phyloP scores from a whole-genome alignment of 164 flowering plant species.

The Vitis cinerea region DNA sequence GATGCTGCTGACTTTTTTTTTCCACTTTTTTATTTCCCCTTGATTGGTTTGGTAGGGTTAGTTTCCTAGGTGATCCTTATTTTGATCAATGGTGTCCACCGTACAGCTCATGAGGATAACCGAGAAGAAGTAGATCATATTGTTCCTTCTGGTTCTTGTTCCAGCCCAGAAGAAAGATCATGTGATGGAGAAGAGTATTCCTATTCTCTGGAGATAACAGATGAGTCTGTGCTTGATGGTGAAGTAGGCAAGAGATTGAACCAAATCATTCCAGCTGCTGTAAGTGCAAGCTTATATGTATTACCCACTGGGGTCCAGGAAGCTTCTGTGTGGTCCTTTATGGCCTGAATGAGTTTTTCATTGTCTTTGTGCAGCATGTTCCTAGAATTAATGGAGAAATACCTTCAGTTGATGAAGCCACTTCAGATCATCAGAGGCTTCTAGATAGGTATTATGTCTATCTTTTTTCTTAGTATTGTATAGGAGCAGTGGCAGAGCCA shows the following conservation, averaged over 20 bases:
- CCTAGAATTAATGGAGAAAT: slow-evolving; percentile 96
- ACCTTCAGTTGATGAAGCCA: slow-evolving; percentile 91
- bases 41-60: neutral
- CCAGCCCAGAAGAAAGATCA: slow-evolving; percentile 55
- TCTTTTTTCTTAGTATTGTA: neutral
- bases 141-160: slow-evolving; percentile 51
- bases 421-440: slow-evolving; percentile 91
- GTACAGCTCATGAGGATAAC: slow-evolving; percentile 44
- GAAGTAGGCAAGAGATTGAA: slow-evolving; percentile 79
- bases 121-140: slow-evolving; percentile 47
- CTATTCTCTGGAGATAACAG: slow-evolving; percentile 47
- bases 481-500: neutral
- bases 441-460: slow-evolving; percentile 59
- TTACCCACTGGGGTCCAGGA: no score
- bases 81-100: neutral
- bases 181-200: slow-evolving; percentile 58
- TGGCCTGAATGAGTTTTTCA: neutral
- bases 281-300: slow-evolving; percentile 30
- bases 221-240: slow-evolving; percentile 65
- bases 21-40: neutral
- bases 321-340: no score
- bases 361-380: slow-evolving; percentile 63
- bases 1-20: neutral
- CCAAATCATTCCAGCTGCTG: slow-evolving; percentile 80
- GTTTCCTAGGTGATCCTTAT: no score